A percentile compares a stretch with the other conserved stretches of the same genome.
Conservation (phyloP, 2,329 filamentous ascomycete species). For the Xylaria sp. region DNA sequence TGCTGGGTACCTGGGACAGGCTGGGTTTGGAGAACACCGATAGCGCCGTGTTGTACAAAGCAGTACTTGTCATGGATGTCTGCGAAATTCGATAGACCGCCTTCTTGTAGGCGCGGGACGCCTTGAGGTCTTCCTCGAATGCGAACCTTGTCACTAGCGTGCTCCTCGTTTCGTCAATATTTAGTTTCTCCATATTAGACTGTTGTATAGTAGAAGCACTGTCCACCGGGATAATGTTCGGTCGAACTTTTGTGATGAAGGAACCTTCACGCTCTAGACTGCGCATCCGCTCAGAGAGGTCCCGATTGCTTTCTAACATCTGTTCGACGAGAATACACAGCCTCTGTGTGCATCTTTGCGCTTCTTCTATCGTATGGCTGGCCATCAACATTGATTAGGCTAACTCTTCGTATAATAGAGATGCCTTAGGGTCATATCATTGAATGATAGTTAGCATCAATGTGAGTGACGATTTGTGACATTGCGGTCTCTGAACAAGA, state of each 20-base stretch:
- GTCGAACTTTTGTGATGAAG: background rate
- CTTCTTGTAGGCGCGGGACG: constrained; percentile 2
- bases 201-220: background rate
- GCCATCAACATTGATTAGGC: background rate
- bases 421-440: background rate
- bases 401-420: background rate
- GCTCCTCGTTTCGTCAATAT: background rate
- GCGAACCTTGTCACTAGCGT: background rate
- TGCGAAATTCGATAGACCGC: background rate
- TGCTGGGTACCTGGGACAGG: background rate
- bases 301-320: constrained; percentile 2
- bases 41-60: constrained; percentile 1
- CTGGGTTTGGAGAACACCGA: constrained; percentile 2
- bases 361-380: constrained; percentile 8
- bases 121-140: constrained; percentile 7
- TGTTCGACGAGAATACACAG: background rate
- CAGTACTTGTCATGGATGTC: background rate
- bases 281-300: constrained; percentile 8
- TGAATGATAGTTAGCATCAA: constrained; percentile 13
- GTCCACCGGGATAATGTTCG: background rate
- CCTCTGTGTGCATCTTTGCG: constrained; percentile 4
- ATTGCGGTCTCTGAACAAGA: background rate
- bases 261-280: constrained; percentile 8
- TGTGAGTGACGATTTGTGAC: constrained; percentile 10
- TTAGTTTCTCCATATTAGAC: background rate